Base-by-base conservation (phyloP, 1,284 basidiomycete species). In the Phylloboletellus chloephorus region DNA sequence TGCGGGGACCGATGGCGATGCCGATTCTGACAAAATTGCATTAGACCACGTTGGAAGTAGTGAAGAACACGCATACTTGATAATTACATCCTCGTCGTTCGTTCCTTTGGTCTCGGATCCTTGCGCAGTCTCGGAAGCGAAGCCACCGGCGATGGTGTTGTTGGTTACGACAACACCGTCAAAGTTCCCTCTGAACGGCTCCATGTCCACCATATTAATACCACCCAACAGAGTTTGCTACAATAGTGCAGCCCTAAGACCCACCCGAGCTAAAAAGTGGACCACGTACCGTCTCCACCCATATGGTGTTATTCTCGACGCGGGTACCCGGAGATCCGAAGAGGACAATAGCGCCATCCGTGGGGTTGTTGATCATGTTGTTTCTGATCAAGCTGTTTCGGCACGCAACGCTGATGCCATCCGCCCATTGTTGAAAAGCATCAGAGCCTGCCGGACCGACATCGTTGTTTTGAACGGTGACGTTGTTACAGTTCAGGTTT, bases 341-440 rank as follows among this genome's bases (percentile, higher is more conserved):
- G 3, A 92, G 52, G 2, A 91, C 89, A 40, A 90, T 85, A 2
- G 81, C 86, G 8, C 85, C 86, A 55, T 92, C 89, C 1, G 89
- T 91, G 4, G 88, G 72, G 43, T 74, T 76, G 48, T 75, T 72
- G 39, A 93, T 68, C 61, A 77, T 71, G 60, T 92, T 93, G 52
- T 83, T 79, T 40, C 74, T 74, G 24, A 92, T 73, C 26, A 76
- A 50, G 47, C 76, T 74, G 52, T 79, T 76, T 43, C 65, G 66
- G 61, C 89, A 93, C 38, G 78, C 79, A 42, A 91, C 60, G 49
- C 83, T 88, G 54, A 92, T 86, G 2, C 88, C 89, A 53, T 92
- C 88, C 3, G 89, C 84, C 89, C 88, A 91, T 56, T 87, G 63
- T 50, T 78, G 73, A 53, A 76, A 85, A 2, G 50, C 49, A 43